Evolutionary conservation across 306 rosid genomes (phyloP).

Genomic region (Luffa acutangula): DNA sequence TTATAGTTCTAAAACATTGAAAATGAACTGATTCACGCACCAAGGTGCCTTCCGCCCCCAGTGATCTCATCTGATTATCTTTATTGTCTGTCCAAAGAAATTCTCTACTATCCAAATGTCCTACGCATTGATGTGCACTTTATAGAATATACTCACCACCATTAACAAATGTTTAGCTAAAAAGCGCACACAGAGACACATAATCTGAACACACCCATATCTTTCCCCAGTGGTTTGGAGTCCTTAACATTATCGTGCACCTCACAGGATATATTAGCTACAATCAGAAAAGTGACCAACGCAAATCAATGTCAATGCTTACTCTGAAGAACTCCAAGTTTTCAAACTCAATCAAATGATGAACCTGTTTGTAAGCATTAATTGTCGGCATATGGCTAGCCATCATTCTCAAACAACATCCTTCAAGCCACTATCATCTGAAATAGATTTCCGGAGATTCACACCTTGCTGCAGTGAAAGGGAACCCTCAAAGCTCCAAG

Average conservation of each 20-base stretch:
- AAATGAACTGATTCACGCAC: neutral
- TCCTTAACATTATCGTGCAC: neutral
- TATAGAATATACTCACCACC: neutral
- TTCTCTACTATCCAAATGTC: neutral
- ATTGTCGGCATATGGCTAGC: neutral
- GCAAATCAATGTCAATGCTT: neutral
- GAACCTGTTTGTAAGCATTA: neutral
- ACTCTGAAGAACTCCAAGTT: neutral
- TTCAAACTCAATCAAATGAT: neutral
- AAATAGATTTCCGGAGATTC: neutral
- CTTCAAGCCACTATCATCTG: neutral
- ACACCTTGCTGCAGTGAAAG: neutral
- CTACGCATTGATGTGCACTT: neutral
- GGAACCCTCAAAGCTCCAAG: neutral
- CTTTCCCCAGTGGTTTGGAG: neutral
- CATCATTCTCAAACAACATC: neutral
- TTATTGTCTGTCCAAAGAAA: neutral
- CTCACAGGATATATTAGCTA: neutral
- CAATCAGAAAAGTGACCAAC: neutral
- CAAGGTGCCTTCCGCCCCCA: neutral
- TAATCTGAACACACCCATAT: neutral
- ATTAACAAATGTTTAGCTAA: neutral
- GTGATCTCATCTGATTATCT: neutral
- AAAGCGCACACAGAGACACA: neutral
- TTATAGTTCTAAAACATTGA: neutral